Evolutionary conservation across 495 filamentous ascomycete genomes (phyloP), one percentile per base, ranked within the genome.

Genomic region (Talaromyces nanjingensis): DNA sequence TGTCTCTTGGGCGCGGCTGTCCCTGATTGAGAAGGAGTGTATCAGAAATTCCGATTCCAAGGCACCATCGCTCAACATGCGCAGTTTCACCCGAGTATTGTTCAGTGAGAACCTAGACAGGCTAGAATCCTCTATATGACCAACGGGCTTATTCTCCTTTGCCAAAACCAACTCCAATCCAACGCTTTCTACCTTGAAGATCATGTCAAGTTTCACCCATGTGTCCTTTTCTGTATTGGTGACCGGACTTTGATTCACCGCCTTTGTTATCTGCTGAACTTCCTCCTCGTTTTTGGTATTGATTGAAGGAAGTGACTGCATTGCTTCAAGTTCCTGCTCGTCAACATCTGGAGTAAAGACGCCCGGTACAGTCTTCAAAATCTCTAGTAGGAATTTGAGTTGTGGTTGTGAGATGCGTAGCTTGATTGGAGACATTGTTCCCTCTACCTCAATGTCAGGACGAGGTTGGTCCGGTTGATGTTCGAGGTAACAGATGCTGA

Each of bases 71-170:
- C 88, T 94, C 66, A 96, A 84, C 90, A 98, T 94, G n/a, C 91
- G 87, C 3, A 96, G 80, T 79, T 97, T 98, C 57, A 97, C 81
- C 67, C 86, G 88, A 16, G 91, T 98, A 63, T 96, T 87, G 66
- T 98, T 93, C 59, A 98, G 81, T 27, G 92, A 93, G 73, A 98
- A 98, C 63, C 89, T 91, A 11, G 94, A 96, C 20, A 98, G 74
- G 68, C 96, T 97, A 3, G 91, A 88, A 34, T 84, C 81, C 65
- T 93, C 91, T 25, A 93, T 69, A 63, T 90, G 80, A 9, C 89
- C 89, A 53, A 96, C 84, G 1, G 93, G 92, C 63, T 84, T 82
- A 65, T 89, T 81, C 54, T 90, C 83, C 29, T 87, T 81, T 22
- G 88, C 89, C 47, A 91, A 84, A 64, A 97, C 88, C 55, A 98